These are phyloP conservation scores for Metschnikowia borealis DNA, from an alignment of 805 yeast genomes.

Conservation along the genomic window DNA sequence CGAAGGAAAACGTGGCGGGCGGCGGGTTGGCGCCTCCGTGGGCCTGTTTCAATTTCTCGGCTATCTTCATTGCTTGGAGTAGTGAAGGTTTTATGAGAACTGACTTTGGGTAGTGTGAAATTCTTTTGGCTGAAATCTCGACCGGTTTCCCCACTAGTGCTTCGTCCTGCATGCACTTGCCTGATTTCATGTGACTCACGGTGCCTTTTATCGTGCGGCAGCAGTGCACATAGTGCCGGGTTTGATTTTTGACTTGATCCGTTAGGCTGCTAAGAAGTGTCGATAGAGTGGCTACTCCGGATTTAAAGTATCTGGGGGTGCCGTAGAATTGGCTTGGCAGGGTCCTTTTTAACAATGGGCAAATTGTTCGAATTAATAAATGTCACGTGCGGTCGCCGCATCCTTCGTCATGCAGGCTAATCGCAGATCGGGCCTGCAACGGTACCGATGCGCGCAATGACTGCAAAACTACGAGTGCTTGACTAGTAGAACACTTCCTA, in stretches of 20 bases:
- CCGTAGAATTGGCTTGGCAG: too few relatives aligned
- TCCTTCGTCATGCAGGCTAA: conserved; percentile 6
- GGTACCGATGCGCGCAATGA: neutral
- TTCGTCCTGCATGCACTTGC: neutral
- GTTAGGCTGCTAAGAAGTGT: neutral
- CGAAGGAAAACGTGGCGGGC: conserved; percentile 83
- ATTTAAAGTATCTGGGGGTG: neutral
- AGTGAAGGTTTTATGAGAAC: neutral
- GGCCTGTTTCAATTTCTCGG: conserved; percentile 42
- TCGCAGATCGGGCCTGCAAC: neutral
- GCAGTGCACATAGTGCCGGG: neutral
- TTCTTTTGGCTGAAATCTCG: neutral
- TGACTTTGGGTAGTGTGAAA: neutral
- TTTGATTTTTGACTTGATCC: too few relatives aligned
- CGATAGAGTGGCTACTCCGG: neutral
- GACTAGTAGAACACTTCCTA: too few relatives aligned
- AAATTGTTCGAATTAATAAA: conserved; percentile 2
- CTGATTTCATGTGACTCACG: conserved; percentile 5
- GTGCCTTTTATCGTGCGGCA: neutral
- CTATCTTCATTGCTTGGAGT: conserved; percentile 33
- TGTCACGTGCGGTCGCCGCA: conserved; percentile 13
- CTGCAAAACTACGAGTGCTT: neutral
- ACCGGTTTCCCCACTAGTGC: neutral
- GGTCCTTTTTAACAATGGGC: too few relatives aligned
- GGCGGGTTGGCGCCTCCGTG: conserved; percentile 37